Base-by-base conservation (phyloP, 345 rosid species). In the Odontarrhena argentea region DNA sequence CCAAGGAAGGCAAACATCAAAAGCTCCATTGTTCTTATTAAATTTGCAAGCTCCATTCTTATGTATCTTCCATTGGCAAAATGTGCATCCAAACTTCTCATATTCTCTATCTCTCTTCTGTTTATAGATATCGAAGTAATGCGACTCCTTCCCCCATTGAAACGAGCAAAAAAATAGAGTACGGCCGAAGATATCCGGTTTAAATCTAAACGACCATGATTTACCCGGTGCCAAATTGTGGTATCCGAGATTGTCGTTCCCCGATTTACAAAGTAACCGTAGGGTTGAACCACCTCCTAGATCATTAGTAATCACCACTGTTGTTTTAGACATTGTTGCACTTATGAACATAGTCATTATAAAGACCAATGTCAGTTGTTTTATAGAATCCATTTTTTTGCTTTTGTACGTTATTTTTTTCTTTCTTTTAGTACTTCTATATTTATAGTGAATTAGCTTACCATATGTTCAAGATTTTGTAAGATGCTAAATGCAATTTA, bases 141-240 rank as follows among this genome's bases (percentile, higher is more conserved):
- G 54, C 7, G 1, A 8, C 8, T 24, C 25, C 12, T 8, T 43
- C 8, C 1, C 43, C 37, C 54, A 34, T 32, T 7, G 42, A 67
- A 67, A 0, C 2, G 2, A 22, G 22, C 71, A 67, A 3, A 18
- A 67, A 55, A n/a, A 55, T 5, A 44, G 25, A 34, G 55, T 54
- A 9, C 60, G 12, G 1, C 70, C 61, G 0, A 65, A 65, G 0
- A 65, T 9, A 53, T 53, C 6, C 0, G 69, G 60, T 1, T 13
- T 54, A 12, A 53, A 65, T 18, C 9, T 5, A 22, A 65, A 53
- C 10, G 60, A 65, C 70, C 62, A 66, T 28, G 70, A 54, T 44
- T 6, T 25, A 42, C 13, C 13, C 3, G 61, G 45, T 55, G n/a
- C 36, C 9, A 66, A 24, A 14, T 13, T 55, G 24, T 9, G 25